These are phyloP conservation scores for Kazachstania bromeliacearum DNA, from an alignment of 805 yeast species.

Conservation along the genomic window DNA sequence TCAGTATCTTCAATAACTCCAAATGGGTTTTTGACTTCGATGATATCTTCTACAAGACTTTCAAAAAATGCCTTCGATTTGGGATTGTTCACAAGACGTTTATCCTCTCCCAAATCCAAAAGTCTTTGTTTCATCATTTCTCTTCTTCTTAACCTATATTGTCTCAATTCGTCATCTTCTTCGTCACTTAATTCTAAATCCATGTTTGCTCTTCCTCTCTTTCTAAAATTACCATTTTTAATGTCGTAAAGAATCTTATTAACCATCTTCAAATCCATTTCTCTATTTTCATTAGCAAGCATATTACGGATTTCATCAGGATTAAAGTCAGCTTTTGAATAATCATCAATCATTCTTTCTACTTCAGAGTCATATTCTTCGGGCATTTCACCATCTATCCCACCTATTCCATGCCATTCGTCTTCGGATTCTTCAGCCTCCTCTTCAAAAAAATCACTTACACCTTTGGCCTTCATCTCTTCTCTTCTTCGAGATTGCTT, in stretches of 20 bases:
- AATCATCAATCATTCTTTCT: constrained; percentile 70
- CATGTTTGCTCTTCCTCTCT: constrained; percentile 42
- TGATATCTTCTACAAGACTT: constrained; percentile 43
- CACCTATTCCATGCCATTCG: constrained; percentile 79
- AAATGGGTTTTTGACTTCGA: constrained; percentile 27
- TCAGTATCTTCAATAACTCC: constrained; percentile 18
- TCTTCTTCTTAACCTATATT: constrained; percentile 36
- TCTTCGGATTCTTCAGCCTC: constrained; percentile 88
- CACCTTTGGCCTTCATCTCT: constrained; percentile 51
- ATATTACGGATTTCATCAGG: constrained; percentile 49
- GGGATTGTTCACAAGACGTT: constrained; percentile 40
- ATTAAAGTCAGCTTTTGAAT: constrained; percentile 45
- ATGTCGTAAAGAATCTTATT: constrained; percentile 62
- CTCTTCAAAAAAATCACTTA: constrained; percentile 55
- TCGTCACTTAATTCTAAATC: constrained; percentile 66
- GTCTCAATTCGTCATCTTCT: constrained; percentile 41
- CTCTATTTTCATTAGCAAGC: constrained; percentile 50
- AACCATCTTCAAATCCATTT: constrained; percentile 53
- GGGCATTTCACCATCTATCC: constrained; percentile 46
- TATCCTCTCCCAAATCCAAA: constrained; percentile 34
- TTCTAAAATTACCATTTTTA: constrained; percentile 61
- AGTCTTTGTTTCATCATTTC: constrained; percentile 41
- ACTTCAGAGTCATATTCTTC: constrained; percentile 62
- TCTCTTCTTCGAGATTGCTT: constrained; percentile 29
- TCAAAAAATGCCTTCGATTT: constrained; percentile 61